Evolutionary conservation across 106 monocot species (phyloP), one percentile per base, ranked within the genome.

Genomic region (Hemerocallis citrina): DNA sequence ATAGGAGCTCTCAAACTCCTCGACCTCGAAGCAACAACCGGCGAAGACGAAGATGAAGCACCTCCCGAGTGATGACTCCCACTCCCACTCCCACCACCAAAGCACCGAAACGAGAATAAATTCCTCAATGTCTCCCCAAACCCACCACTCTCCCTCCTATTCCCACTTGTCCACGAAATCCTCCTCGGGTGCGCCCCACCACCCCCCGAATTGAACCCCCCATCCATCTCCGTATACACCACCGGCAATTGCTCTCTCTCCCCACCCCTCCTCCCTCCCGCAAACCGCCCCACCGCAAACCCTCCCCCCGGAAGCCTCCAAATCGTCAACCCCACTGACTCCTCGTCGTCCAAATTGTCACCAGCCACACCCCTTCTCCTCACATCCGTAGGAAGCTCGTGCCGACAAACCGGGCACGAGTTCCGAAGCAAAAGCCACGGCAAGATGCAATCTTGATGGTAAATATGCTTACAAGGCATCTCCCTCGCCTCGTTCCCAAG

Each of bases 321-420:
- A 14, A 80, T 80, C 6, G 74, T 80, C 9, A 80, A 59, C 48
- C 82, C 82, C 21, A 77, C 68, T 0, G 69, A 21, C 14, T 68
- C 76, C 17, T 75, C 71, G 16, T 15, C 32, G 0, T 48, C 52
- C 0, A 20, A 15, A 28, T 35, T 31, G 21, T 25, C 34, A 11
- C 35, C 68, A 10, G 45, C 9, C 5, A 43, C 46, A 16, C 46
- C 41, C 25, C 72, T 45, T 7, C 56, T 40, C 5, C 55, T 40
- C 1, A 23, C 62, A 28, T 82, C 82, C 0, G 61, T 50, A 7
- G 82, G 73, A 61, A 82, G 30, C 47, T 73, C 73, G 31, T 82
- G 77, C 40, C 82, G 73, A 69, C 82, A 82, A 15, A 82, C 77
- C 4, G 82, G 82, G 61, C 82, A 82, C 8, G 82, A 82, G 43